Evolutionary conservation across 805 yeast species (phyloP), one percentile per base, ranked within the genome.

Genomic region (Limtongozyma cylindracea): DNA sequence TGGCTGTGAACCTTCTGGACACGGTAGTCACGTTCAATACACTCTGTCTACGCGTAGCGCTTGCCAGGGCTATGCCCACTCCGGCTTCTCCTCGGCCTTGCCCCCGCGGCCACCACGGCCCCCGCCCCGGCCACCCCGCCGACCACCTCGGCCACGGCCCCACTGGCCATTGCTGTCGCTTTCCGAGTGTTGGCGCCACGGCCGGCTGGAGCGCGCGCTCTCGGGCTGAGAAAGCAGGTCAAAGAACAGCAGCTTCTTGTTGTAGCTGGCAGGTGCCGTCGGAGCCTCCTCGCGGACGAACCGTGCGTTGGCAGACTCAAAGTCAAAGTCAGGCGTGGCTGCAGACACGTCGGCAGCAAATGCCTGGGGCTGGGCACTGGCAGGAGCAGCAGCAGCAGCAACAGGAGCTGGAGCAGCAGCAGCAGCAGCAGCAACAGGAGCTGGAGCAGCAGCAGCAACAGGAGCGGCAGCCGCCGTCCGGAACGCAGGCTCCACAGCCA

Each of bases 131-230:
- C 41, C 22, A 15, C 32, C 45, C 13, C 26, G 22, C 10, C 41
- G 34, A 3, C 35, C 23, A 13, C 32, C 31, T 12, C 39, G 30
- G 27, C 42, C 40, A 8, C 10, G 20, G 15, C 15, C 6, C 6
- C n/a, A n/a, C 6, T 13, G 15, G 6, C 15, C 15, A 5, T 13
- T 7, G 57, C 55, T 11, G 66, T 54, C 5, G 68, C 45, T 44
- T 73, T 72, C 12, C 93, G 92, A 45, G 77, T 78, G 2, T 92
- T 77, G 43, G 76, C 91, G 45, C 67, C 91, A 70, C 35, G 66
- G 58, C 61, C 64, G 50, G 17, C 37, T 21, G 13, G 45, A 37
- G 21, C 56, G 56, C 23, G 56, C 60, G 20, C 39, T 49, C 18
- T 67, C 53, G 4, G 78, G 67, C 8, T 78, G 61, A 8, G 91